A percentile compares a stretch with the other conserved stretches of the same genome.
Evolutionary conservation across 257 asterid genomes (phyloP).

Genomic region (Avicennia marina): DNA sequence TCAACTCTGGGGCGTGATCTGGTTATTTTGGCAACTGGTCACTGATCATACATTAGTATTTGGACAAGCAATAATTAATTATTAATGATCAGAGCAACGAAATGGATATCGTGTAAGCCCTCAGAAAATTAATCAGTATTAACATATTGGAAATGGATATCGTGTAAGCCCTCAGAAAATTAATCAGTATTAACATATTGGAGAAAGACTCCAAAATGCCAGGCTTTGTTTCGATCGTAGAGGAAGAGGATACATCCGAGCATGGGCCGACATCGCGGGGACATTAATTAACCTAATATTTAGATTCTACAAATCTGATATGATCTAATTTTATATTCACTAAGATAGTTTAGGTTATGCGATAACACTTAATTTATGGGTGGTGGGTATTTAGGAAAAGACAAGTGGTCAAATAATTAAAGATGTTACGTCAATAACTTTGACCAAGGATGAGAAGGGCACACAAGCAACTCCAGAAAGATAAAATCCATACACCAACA

Average conservation of each 20-base stretch:
- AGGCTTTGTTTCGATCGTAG: slow-evolving; percentile 1
- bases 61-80: slow-evolving; percentile 16
- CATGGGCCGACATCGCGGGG: slow-evolving; percentile 30
- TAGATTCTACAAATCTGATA: slow-evolving; percentile 19
- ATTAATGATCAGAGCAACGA: too few relatives aligned
- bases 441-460: slow-evolving; percentile 4
- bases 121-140: background rate
- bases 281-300: slow-evolving; percentile 32
- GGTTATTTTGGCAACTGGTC: slow-evolving; percentile 20
- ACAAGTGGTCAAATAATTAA: background rate
- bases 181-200: background rate
- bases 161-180: background rate
- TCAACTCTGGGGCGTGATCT: slow-evolving; percentile 29
- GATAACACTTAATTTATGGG: background rate
- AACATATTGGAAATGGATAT: slow-evolving; percentile 10
- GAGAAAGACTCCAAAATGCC: background rate
- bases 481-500: too few relatives aligned
- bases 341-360: background rate
- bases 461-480: slow-evolving; percentile 18
- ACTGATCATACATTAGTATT: slow-evolving; percentile 2
- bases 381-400: slow-evolving; percentile 3
- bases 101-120: background rate
- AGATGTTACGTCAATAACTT: background rate
- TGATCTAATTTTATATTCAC: too few relatives aligned
- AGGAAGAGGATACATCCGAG: background rate